Evolutionary conservation across 176 grass and related monocot species (phyloP).

Genomic region (Carex kokanica): DNA sequence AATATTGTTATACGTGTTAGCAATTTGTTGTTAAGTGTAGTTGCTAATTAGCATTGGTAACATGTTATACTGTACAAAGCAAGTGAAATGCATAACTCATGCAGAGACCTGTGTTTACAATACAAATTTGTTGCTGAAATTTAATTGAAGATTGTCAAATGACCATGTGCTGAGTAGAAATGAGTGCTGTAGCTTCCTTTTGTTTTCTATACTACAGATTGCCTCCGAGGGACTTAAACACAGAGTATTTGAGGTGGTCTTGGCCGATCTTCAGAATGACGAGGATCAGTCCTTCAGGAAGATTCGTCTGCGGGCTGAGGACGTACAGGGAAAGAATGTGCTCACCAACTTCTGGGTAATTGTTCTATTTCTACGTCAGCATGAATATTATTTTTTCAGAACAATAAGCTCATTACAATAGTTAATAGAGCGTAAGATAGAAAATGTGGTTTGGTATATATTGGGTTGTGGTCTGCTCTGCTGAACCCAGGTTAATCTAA

Average conservation of each 20-base stretch:
- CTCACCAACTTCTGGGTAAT: slow-evolving; percentile 79
- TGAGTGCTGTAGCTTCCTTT: no score
- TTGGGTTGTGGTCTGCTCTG: no score
- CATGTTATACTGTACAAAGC: not conserved
- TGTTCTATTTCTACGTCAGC: not conserved
- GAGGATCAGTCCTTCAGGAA: slow-evolving; percentile 77
- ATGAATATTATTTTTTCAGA: not conserved
- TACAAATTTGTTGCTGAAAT: no score
- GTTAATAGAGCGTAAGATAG: not conserved
- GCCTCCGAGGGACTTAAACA: slow-evolving; percentile 79
- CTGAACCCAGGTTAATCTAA: not conserved
- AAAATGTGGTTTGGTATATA: not conserved
- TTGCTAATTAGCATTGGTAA: not conserved
- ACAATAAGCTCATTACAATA: not conserved
- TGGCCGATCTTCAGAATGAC: slow-evolving; percentile 69
- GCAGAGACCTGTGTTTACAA: not conserved
- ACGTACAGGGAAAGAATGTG: slow-evolving; percentile 70
- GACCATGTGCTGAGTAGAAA: no score
- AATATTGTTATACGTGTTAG: not conserved
- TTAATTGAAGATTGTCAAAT: no score
- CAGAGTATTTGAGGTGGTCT: slow-evolving; percentile 69
- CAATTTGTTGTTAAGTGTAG: not conserved
- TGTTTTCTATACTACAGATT: slow-evolving; percentile 35
- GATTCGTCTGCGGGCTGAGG: slow-evolving; percentile 69
- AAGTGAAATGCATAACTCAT: not conserved